phyloP scores from a whole-genome alignment of 1,139 yeast species.

The Casaregolazyma suthepensis region DNA sequence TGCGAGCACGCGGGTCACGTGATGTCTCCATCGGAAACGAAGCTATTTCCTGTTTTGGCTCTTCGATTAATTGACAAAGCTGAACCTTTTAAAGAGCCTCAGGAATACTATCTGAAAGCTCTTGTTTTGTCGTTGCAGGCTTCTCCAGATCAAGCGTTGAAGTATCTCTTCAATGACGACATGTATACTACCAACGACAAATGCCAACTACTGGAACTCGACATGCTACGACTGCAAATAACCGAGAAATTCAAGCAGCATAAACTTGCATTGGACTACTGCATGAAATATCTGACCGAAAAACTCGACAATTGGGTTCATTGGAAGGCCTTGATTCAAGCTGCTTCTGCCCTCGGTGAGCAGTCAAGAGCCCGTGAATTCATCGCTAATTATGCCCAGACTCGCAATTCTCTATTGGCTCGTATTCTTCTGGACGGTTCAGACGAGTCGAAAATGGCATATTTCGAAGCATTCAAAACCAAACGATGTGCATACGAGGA shows the following conservation, averaged over 20 bases:
- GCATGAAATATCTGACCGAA: constrained; percentile 20
- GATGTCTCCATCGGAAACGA: constrained; percentile 35
- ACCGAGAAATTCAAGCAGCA: constrained; percentile 40
- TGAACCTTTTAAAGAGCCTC: constrained; percentile 44
- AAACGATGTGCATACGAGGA: constrained; percentile 63
- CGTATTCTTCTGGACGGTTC: constrained; percentile 37
- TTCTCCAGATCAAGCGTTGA: constrained; percentile 30
- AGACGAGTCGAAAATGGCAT: constrained; percentile 34
- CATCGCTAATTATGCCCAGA: constrained; percentile 27
- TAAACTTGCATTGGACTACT: constrained; percentile 36
- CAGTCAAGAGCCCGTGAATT: constrained; percentile 28
- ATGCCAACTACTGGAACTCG: constrained; percentile 41
- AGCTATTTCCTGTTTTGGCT: constrained; percentile 53
- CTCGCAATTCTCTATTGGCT: constrained; percentile 57
- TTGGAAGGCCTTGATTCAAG: constrained; percentile 38
- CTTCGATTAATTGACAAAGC: constrained; percentile 44
- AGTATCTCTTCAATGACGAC: constrained; percentile 27
- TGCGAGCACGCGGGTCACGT: not conserved
- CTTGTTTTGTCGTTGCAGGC: constrained; percentile 38
- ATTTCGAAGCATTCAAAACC: constrained; percentile 40
- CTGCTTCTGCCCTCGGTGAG: constrained; percentile 37
- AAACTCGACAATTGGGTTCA: constrained; percentile 33
- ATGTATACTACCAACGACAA: constrained; percentile 27
- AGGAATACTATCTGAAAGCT: constrained; percentile 54
- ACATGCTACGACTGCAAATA: constrained; percentile 45